Evolutionary conservation across 164 flowering plant genomes (phyloP), one percentile per base, ranked within the genome.

Genomic region (Sedum album): DNA sequence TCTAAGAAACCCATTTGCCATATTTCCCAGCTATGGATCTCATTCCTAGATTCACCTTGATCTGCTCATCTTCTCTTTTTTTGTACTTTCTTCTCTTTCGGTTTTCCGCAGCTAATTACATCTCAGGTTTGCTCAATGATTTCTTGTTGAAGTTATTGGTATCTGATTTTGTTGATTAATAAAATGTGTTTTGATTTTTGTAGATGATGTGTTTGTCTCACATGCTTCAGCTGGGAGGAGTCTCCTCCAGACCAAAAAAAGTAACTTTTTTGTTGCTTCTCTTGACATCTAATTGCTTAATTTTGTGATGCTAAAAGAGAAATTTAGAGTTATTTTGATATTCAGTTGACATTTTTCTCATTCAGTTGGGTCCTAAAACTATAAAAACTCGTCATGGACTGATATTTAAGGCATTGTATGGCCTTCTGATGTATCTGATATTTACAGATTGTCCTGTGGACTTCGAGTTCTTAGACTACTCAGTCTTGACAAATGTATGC

Each of bases 401-500:
- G 38, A n/a, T 35, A 35, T 3, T 35, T 35, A 35, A 35, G 38
- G 3, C 38, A 35, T 35, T 35, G 7, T 7, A 44, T 13, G n/a
- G 48, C 15, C 18, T 44, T 4, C 48, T 44, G 48, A 44, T 44
- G n/a, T 44, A 17, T 51, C 23, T 21, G 57, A 51, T 51, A 51
- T 57, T 18, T 68, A 66, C 84, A 86, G 90, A 36, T 42, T 86
- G 87, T 69, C 68, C 74, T 1, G 72, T 74, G 20, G 63, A 78
- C 70, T 79, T 86, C 66, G 84, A 86, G 79, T 21, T 31, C 28
- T 36, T 68, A 73, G 77, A 85, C 81, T 85, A 85, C 80, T 78
- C 84, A 2, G 71, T 82, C 72, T 28, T 85, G 68, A 85, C 85
- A 26, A 81, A 80, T 79, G 65, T 73, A 26, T 85, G 89, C 79